Evolutionary conservation across 2,329 filamentous ascomycete species (phyloP).

Genomic region (Escovopsis sp.): DNA sequence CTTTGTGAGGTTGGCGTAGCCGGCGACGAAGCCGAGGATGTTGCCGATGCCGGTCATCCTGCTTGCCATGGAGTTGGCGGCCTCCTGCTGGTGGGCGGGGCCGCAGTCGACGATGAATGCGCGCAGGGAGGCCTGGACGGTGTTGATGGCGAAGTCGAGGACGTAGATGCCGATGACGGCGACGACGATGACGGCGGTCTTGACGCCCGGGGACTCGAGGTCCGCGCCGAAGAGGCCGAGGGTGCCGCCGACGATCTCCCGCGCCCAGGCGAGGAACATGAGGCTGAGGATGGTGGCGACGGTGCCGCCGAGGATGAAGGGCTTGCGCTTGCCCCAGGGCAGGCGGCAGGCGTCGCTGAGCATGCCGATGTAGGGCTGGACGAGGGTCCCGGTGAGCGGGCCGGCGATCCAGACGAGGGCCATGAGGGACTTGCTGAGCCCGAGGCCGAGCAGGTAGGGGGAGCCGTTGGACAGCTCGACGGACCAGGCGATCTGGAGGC

Average conservation of each 20-base stretch:
- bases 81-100: slow-evolving; percentile 83
- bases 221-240: slow-evolving; percentile 58
- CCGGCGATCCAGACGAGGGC: slow-evolving; percentile 77
- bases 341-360: slow-evolving; percentile 64
- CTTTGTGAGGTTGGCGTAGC: slow-evolving; percentile 64
- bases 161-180: slow-evolving; percentile 82
- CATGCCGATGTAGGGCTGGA: slow-evolving; percentile 74
- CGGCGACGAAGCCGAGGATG: slow-evolving; percentile 78
- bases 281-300: slow-evolving; percentile 52
- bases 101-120: slow-evolving; percentile 91
- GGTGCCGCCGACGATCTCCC: slow-evolving; percentile 54
- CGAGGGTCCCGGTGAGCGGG: slow-evolving; percentile 61
- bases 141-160: slow-evolving; percentile 90
- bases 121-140: slow-evolving; percentile 83
- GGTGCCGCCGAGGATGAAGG: slow-evolving; percentile 63
- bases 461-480: slow-evolving; percentile 91
- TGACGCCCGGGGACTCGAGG: slow-evolving; percentile 47
- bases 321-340: slow-evolving; percentile 64
- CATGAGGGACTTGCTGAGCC: slow-evolving; percentile 69
- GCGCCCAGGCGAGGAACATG: slow-evolving; percentile 58
- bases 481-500: slow-evolving; percentile 88
- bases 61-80: slow-evolving; percentile 88
- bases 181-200: slow-evolving; percentile 53
- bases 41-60: slow-evolving; percentile 77
- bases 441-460: slow-evolving; percentile 65